A percentile compares a stretch with the other conserved stretches of the same genome.
phyloP scores from a whole-genome alignment of 1,284 basidiomycete species.

The Singerocomus rubriflavus region DNA sequence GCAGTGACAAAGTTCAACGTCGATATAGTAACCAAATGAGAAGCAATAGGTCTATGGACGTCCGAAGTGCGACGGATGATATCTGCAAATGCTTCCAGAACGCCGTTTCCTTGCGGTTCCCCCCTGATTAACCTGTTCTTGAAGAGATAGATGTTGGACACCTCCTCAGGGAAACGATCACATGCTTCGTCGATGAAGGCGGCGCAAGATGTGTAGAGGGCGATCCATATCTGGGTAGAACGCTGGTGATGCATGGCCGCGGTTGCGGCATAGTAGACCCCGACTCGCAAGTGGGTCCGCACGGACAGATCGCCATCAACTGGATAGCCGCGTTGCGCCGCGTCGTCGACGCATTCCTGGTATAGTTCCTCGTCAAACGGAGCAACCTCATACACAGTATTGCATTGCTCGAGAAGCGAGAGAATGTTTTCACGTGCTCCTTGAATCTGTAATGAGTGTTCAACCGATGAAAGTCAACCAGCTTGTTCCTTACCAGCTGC shows the following conservation, averaged over 20 bases:
- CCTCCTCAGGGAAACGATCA: conserved; percentile 8
- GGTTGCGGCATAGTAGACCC: conserved; percentile 7
- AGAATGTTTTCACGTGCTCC: background rate
- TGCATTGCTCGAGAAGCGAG: conserved; percentile 2
- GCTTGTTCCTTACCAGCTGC: background rate
- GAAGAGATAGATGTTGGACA: conserved; percentile 23
- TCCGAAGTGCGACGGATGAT: conserved; percentile 19
- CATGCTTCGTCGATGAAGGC: conserved; percentile 30
- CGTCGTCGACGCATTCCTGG: conserved; percentile 12
- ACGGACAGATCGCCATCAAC: background rate
- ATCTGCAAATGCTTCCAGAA: conserved; percentile 29
- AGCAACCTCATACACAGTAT: background rate
- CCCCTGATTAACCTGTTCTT: conserved; percentile 21
- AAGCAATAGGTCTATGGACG: conserved; percentile 11
- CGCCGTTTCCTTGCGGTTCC: conserved; percentile 16
- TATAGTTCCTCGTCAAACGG: conserved; percentile 4
- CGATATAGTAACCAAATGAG: conserved; percentile 26
- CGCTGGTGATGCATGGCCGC: conserved; percentile 2
- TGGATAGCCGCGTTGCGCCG: conserved; percentile 7
- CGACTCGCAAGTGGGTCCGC: background rate
- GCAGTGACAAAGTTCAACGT: conserved; percentile 28
- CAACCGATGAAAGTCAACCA: background rate
- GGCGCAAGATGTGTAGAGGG: conserved; percentile 25
- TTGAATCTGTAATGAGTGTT: conserved; percentile 4
- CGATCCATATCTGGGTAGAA: conserved; percentile 15